Percentiles rank a stretch among this genome's conserved stretches.
These are phyloP conservation scores for Flammula alnicola DNA, from an alignment of 1,284 basidiomycete genomes.

Conservation along the genomic window DNA sequence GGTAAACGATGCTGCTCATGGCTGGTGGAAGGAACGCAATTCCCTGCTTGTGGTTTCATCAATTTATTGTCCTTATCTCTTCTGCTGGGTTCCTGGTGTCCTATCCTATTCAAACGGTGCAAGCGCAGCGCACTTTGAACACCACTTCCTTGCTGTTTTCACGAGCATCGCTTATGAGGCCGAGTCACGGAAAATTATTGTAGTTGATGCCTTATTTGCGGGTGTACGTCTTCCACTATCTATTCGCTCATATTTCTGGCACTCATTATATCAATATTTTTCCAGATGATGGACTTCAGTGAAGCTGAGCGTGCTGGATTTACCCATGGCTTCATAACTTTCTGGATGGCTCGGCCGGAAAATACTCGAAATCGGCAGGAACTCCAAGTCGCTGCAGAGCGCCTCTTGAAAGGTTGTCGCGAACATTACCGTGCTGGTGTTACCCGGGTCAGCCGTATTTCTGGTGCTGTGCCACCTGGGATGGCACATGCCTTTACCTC, in stretches of 20 bases:
- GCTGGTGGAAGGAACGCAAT: conserved; percentile 24
- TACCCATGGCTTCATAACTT: conserved; percentile 29
- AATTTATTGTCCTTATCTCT: conserved; percentile 21
- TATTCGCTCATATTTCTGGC: not conserved
- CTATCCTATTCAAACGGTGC: conserved; percentile 34
- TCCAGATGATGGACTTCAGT: conserved; percentile 36
- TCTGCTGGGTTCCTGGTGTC: conserved; percentile 33
- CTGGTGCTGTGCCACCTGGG: conserved; percentile 24
- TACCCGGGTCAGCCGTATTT: conserved; percentile 28
- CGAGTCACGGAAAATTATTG: not conserved
- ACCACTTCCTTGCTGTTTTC: conserved; percentile 32
- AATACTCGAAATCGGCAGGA: conserved; percentile 21
- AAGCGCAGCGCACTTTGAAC: conserved; percentile 28
- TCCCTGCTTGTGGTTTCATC: conserved; percentile 26
- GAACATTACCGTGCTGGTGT: conserved; percentile 33
- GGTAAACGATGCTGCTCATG: conserved; percentile 38
- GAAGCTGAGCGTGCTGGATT: conserved; percentile 34
- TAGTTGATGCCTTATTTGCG: conserved; percentile 23
- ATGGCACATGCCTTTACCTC: conserved; percentile 17
- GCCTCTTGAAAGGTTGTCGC: conserved; percentile 32
- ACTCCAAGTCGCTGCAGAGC: conserved; percentile 22
- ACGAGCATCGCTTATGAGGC: conserved; percentile 26
- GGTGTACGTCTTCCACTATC: conserved; percentile 17
- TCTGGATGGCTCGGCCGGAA: conserved; percentile 17
- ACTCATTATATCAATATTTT: not conserved